These are phyloP conservation scores for Penicillium nordicum DNA, from an alignment of 2,329 filamentous ascomycete genomes.

Conservation along the genomic window DNA sequence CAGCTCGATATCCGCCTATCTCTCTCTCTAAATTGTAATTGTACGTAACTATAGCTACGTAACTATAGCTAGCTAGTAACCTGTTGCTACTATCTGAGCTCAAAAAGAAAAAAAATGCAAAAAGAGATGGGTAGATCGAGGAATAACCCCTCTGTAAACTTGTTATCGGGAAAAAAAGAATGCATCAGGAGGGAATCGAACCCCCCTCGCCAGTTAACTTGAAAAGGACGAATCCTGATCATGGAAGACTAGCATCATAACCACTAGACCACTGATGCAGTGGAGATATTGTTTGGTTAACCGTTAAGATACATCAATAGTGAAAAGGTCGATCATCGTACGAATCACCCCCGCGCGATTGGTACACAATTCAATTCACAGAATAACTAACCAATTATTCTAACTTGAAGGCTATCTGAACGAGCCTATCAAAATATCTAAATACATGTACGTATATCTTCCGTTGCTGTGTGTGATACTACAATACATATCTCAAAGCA, in stretches of 20 bases:
- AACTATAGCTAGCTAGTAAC: not conserved
- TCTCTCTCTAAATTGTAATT: not conserved
- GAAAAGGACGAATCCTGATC: not conserved
- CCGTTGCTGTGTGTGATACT: not conserved
- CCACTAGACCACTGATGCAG: constrained; percentile 1
- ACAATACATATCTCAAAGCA: not conserved
- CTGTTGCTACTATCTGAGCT: not conserved
- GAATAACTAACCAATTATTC: not conserved
- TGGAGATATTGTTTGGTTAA: not conserved
- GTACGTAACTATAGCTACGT: not conserved
- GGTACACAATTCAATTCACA: not conserved
- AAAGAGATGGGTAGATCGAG: not conserved
- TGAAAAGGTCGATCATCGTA: no score
- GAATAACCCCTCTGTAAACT: rapidly evolving
- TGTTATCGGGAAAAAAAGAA: not conserved
- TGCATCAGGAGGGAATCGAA: constrained; percentile 2
- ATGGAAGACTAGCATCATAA: constrained; percentile 2
- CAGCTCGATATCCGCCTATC: not conserved
- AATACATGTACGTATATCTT: not conserved
- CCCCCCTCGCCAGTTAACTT: not conserved
- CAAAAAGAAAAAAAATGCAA: not conserved
- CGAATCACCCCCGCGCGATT: not conserved
- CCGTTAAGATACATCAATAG: not conserved
- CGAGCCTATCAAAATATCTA: not conserved
- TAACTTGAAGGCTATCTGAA: not conserved